Percentiles rank a stretch among this genome's conserved stretches.
phyloP scores from a whole-genome alignment of 495 filamentous ascomycete species.

The Chaetomium cochliodes region DNA sequence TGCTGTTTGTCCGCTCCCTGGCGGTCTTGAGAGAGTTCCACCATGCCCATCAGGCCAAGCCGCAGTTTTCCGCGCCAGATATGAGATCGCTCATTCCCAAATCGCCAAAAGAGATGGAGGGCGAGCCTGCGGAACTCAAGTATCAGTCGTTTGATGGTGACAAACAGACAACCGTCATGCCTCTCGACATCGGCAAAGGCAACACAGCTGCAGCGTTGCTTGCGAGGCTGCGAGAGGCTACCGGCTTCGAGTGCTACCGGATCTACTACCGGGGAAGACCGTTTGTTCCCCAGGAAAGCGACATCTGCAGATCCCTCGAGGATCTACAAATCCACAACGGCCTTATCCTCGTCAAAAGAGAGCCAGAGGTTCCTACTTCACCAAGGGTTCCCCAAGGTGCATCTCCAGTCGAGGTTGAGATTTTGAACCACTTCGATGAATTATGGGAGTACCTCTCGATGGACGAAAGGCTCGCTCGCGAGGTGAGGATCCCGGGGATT shows the following conservation, averaged over 20 bases:
- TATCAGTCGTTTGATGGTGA: constrained; percentile 72
- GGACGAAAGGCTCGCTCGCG: constrained; percentile 67
- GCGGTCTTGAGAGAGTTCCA: constrained; percentile 49
- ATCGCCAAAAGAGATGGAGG: constrained; percentile 44
- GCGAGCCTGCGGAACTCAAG: constrained; percentile 62
- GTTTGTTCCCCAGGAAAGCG: constrained; percentile 48
- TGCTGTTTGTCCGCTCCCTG: constrained; percentile 67
- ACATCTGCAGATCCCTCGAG: constrained; percentile 54
- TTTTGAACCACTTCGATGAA: constrained; percentile 81
- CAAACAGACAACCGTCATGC: constrained; percentile 54
- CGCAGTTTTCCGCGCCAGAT: constrained; percentile 51
- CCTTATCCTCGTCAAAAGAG: constrained; percentile 58
- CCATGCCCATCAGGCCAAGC: constrained; percentile 45
- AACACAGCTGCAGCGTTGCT: constrained; percentile 68
- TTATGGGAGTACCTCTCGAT: constrained; percentile 79
- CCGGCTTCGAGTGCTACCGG: constrained; percentile 69
- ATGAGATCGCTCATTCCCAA: constrained; percentile 44
- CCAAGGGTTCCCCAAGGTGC: constrained; percentile 41
- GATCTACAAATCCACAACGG: constrained; percentile 60
- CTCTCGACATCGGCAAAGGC: constrained; percentile 61
- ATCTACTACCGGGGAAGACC: constrained; percentile 51
- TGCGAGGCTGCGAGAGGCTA: constrained; percentile 60
- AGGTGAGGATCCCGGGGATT: constrained; percentile 44
- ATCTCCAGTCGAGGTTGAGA: constrained; percentile 66
- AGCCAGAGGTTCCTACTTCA: constrained; percentile 37